phyloP scores from a whole-genome alignment of 257 asterid species.

The Jaltomata sinuosa region DNA sequence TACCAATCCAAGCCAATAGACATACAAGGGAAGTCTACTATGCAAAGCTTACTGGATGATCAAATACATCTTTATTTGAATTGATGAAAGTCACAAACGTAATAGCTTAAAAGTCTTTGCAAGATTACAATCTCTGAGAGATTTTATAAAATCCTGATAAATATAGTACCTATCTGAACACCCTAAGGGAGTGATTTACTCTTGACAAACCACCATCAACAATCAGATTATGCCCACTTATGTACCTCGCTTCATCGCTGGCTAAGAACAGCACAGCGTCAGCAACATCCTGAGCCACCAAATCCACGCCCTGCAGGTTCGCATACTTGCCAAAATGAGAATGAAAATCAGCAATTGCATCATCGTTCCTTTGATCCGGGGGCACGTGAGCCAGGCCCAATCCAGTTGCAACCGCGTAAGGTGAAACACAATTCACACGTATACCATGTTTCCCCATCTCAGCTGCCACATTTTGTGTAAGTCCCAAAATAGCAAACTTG shows the following conservation, averaged over 20 bases:
- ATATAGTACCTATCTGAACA: conserved; percentile 32
- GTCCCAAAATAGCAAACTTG: conserved; percentile 73
- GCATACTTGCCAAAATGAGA: conserved; percentile 35
- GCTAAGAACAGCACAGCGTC: conserved; percentile 72
- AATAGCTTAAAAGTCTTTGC: background rate
- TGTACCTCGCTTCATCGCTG: conserved; percentile 69
- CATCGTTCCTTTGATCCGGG: conserved; percentile 62
- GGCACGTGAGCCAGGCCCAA: conserved; percentile 56
- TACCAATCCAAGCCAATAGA: too few species aligned
- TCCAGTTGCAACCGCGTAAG: conserved; percentile 65
- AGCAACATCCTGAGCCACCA: conserved; percentile 55
- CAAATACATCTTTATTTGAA: background rate
- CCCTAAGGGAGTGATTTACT: conserved; percentile 48
- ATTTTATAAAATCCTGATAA: background rate
- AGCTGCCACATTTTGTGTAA: conserved; percentile 68
- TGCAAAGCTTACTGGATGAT: background rate
- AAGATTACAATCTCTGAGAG: background rate
- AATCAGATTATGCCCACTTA: conserved; percentile 65
- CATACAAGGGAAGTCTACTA: background rate
- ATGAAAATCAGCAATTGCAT: conserved; percentile 45
- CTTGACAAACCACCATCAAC: conserved; percentile 80
- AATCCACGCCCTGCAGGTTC: conserved; percentile 66
- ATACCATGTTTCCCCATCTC: conserved; percentile 79
- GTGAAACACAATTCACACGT: conserved; percentile 82
- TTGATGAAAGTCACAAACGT: background rate